These are phyloP conservation scores for Prototheca cutis DNA, from an alignment of 163 green algal genomes.

Conservation along the genomic window DNA sequence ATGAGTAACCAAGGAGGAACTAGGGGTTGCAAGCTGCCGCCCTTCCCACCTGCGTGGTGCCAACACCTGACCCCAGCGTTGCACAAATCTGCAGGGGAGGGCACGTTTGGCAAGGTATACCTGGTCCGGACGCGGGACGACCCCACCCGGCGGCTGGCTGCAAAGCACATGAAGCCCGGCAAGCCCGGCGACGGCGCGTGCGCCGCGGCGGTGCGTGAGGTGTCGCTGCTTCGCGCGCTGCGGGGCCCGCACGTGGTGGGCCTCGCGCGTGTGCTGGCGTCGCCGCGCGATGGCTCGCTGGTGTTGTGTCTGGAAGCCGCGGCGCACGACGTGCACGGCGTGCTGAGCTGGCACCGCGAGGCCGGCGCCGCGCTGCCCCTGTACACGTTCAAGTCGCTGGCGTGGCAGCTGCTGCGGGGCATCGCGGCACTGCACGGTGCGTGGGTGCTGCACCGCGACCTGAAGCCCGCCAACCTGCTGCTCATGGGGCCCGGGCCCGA, in stretches of 20 bases:
- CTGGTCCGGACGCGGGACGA: conserved; percentile 25
- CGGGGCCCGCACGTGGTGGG: conserved; percentile 62
- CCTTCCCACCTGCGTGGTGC: too few species aligned
- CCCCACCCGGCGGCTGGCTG: conserved; percentile 33
- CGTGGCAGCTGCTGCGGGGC: conserved; percentile 67
- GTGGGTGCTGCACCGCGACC: conserved; percentile 84
- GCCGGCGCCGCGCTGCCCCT: conserved; percentile 34
- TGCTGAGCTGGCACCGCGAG: conserved; percentile 72
- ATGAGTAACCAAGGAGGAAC: too few species aligned
- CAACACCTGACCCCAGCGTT: too few species aligned
- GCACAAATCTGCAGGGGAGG: conserved; percentile 19
- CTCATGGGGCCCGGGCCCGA: conserved; percentile 24
- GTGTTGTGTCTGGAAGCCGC: conserved; percentile 52
- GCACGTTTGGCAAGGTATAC: conserved; percentile 65
- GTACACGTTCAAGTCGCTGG: conserved; percentile 64
- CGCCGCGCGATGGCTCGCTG: conserved; percentile 49
- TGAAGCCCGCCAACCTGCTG: conserved; percentile 96
- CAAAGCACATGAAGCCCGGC: conserved; percentile 78
- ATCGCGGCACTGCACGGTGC: conserved; percentile 78
- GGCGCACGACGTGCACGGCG: conserved; percentile 65
- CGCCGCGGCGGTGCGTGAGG: conserved; percentile 90
- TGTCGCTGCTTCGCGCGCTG: conserved; percentile 90
- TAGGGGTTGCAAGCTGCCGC: too few species aligned
- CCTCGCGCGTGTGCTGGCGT: conserved; percentile 53
- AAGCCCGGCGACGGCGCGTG: conserved; percentile 77